phyloP scores from a whole-genome alignment of 257 asterid species.

The Ligustrum vulgare region DNA sequence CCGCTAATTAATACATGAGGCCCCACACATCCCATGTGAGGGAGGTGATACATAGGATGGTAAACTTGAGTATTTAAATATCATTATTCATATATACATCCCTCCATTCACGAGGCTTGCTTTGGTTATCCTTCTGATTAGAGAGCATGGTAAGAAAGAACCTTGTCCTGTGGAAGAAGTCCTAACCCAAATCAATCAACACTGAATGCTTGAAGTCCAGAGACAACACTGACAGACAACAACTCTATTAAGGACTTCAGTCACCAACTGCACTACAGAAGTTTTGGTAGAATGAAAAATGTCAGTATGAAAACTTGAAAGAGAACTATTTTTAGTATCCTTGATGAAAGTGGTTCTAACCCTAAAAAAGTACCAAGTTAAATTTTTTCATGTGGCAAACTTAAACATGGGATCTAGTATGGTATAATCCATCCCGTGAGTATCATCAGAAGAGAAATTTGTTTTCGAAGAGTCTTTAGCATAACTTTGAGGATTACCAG shows the following conservation, averaged over 20 bases:
- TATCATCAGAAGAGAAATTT: constrained; percentile 31
- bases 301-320: constrained; percentile 23
- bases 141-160: constrained; percentile 14
- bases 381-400: background rate
- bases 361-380: background rate
- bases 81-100: too few species aligned
- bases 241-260: constrained; percentile 14
- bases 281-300: constrained; percentile 19
- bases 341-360: background rate
- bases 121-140: background rate
- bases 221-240: constrained; percentile 20
- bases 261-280: background rate
- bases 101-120: background rate
- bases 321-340: background rate
- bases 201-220: constrained; percentile 19
- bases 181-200: constrained; percentile 15
- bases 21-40: too few species aligned
- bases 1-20: too few species aligned
- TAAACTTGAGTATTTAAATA: too few species aligned
- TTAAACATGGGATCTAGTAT: constrained; percentile 14
- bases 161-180: constrained; percentile 30
- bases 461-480: constrained; percentile 33
- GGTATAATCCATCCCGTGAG: constrained; percentile 26
- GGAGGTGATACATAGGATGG: too few species aligned
- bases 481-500: constrained; percentile 30